Evolutionary conservation across 768 basidiomycete species (phyloP).

Genomic region (Strobilomyces dryophilus): DNA sequence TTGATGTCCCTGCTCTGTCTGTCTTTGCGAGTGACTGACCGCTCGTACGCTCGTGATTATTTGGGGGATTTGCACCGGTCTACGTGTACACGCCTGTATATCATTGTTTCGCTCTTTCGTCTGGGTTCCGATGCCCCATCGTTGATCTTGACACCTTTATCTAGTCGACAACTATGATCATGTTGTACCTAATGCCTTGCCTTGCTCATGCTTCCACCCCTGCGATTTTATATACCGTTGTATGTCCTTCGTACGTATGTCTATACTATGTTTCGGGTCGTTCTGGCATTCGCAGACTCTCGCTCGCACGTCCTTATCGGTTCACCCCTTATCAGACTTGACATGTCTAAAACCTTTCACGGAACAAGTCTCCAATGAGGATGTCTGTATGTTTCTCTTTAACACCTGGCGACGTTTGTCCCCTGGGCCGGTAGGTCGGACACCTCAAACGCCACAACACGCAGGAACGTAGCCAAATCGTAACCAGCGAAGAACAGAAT

Average conservation of each 20-base stretch:
- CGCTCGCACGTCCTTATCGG: too few relatives aligned
- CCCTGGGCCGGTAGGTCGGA: too few relatives aligned
- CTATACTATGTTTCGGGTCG: background rate
- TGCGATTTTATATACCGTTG: background rate
- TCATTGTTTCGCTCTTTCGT: too few relatives aligned
- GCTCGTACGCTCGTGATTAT: slow-evolving; percentile 5
- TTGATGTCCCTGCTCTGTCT: background rate
- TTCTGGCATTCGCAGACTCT: background rate
- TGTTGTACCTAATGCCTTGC: background rate
- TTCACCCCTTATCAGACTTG: too few relatives aligned
- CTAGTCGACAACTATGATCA: too few relatives aligned
- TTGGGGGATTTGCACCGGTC: too few relatives aligned
- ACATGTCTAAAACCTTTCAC: background rate
- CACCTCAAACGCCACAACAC: too few relatives aligned
- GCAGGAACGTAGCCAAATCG: too few relatives aligned
- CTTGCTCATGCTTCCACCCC: background rate
- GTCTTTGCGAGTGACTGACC: slow-evolving; percentile 4
- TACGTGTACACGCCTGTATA: too few relatives aligned
- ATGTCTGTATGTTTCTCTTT: too few relatives aligned
- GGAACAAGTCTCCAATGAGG: background rate
- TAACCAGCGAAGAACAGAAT: too few relatives aligned
- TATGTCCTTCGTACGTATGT: background rate
- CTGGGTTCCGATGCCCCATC: slow-evolving; percentile 3
- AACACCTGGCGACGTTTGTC: too few relatives aligned
- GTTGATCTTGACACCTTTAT: background rate